These are phyloP conservation scores for Scutellaria baicalensis DNA, from an alignment of 257 asterid species.

Conservation along the genomic window DNA sequence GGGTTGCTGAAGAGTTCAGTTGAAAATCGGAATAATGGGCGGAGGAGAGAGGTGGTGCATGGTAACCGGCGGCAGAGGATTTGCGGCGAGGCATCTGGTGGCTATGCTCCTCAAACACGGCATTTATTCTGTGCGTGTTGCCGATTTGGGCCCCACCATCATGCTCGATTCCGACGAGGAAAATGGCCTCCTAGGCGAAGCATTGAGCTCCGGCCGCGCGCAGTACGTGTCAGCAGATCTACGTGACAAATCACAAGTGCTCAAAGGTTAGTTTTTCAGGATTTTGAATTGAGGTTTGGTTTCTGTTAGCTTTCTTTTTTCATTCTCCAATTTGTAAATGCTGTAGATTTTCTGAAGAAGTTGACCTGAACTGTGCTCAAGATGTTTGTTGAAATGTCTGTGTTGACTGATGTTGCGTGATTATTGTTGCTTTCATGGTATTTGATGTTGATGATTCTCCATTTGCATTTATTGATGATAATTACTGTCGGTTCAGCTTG, in stretches of 20 bases:
- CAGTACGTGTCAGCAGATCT: constrained; percentile 73
- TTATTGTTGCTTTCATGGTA: too few relatives aligned
- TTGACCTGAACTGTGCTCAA: background rate
- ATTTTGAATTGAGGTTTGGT: too few relatives aligned
- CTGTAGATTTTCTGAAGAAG: too few relatives aligned
- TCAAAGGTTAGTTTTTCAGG: constrained; percentile 41
- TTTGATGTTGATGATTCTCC: too few relatives aligned
- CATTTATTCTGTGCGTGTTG: constrained; percentile 66
- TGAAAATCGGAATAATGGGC: constrained; percentile 24
- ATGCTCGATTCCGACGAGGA: constrained; percentile 66
- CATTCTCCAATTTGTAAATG: too few relatives aligned
- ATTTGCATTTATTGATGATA: too few relatives aligned
- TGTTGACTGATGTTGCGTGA: too few relatives aligned
- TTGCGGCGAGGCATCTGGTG: constrained; percentile 92
- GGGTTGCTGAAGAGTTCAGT: background rate
- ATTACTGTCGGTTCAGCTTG: constrained; percentile 31
- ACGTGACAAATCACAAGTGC: constrained; percentile 76
- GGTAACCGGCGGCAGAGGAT: constrained; percentile 97
- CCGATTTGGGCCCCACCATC: constrained; percentile 68
- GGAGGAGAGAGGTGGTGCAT: constrained; percentile 72
- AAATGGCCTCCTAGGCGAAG: constrained; percentile 54
- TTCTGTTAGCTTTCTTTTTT: too few relatives aligned
- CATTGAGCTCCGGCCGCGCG: constrained; percentile 67
- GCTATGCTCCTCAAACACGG: constrained; percentile 60
- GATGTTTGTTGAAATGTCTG: too few relatives aligned